These are phyloP conservation scores for Trichomonascaceae sp. DNA, from an alignment of 1,139 yeast species.

Conservation along the genomic window DNA sequence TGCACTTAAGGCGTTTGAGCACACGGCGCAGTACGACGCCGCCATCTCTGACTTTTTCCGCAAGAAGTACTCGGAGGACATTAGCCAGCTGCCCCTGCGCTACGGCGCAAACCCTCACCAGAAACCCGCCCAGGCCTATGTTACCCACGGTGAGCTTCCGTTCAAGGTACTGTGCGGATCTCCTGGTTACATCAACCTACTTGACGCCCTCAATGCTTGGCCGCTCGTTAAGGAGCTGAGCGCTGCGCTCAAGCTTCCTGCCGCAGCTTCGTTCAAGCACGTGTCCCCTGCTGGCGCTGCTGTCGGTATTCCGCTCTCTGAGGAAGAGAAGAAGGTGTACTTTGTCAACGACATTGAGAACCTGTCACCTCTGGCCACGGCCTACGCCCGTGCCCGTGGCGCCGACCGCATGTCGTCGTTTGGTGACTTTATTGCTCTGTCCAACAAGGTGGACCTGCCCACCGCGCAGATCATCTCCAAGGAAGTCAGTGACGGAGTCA, in stretches of 20 bases:
- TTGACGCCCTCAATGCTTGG: slow-evolving; percentile 97
- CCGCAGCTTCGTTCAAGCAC: slow-evolving; percentile 98
- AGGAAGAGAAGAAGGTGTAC: slow-evolving; percentile 85
- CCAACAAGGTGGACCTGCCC: slow-evolving; percentile 90
- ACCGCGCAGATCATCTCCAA: slow-evolving; percentile 95
- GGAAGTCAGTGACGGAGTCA: slow-evolving; percentile 96
- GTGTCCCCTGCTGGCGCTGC: slow-evolving; percentile 99
- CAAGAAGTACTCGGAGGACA: slow-evolving; percentile 87
- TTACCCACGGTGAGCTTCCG: slow-evolving; percentile 75
- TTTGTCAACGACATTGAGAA: slow-evolving; percentile 91
- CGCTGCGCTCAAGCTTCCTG: slow-evolving; percentile 89
- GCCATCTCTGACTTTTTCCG: slow-evolving; percentile 95
- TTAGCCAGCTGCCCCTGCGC: slow-evolving; percentile 82
- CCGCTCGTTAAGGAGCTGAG: slow-evolving; percentile 94
- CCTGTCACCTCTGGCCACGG: slow-evolving; percentile 91
- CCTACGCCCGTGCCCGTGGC: slow-evolving; percentile 98
- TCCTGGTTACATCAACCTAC: slow-evolving; percentile 92
- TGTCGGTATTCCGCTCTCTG: slow-evolving; percentile 84
- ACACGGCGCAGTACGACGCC: slow-evolving; percentile 93
- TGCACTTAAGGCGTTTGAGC: slow-evolving; percentile 95
- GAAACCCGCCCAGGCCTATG: slow-evolving; percentile 96
- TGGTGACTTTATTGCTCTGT: slow-evolving; percentile 95
- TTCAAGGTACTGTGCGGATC: slow-evolving; percentile 89
- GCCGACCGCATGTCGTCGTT: slow-evolving; percentile 99
- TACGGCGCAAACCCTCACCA: slow-evolving; percentile 99